Base-by-base conservation (phyloP, 164 flowering plant genomes). In the Vitis cinerea region DNA sequence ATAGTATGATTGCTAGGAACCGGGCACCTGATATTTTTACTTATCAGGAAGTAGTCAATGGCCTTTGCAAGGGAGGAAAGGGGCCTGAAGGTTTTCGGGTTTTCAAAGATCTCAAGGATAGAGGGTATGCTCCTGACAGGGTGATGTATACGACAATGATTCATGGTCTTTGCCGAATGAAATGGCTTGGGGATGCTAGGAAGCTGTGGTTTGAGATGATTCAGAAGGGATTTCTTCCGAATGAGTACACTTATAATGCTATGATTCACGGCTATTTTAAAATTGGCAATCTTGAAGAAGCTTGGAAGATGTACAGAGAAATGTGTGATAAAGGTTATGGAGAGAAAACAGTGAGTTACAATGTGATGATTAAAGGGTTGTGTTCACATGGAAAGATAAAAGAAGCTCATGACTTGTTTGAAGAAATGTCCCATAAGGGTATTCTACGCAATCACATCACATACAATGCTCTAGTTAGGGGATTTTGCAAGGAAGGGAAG, bases 191-290 rank as follows among this genome's bases (percentile, higher is more conserved):
- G 31, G 84, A 79, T 7, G 92, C 92, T 6, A 63, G 80, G 70
- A 85, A 78, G 71, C 75, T 92, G 27, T 88, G 89, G 90, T 77
- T 64, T 63, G 90, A 87, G 80, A 87, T 92, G 95, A 76, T 79
- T 37, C 63, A 62, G 37, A 86, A 81, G 48, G 89, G 92, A 19
- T 64, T 86, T 2, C 31, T 50, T 53, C 95, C 93, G 8, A 83
- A 86, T 70, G 83, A 79, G 52, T 79, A 82, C 74, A 87, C 90
- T 8, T 90, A 88, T 67, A 87, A 74, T 72, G 82, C 76, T 0
- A 67, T 90, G 52, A 79, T 92, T 51, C 66, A 78, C 78, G 92
- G 90, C 31, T 75, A 70, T 52, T 90, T 58, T 50, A 76, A 72
- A 71, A 67, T 11, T 51, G 85, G 83, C 49, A 60, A 80, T 15